Base-by-base conservation (phyloP, 2,329 filamentous ascomycete species). In the Talaromyces sp. region DNA sequence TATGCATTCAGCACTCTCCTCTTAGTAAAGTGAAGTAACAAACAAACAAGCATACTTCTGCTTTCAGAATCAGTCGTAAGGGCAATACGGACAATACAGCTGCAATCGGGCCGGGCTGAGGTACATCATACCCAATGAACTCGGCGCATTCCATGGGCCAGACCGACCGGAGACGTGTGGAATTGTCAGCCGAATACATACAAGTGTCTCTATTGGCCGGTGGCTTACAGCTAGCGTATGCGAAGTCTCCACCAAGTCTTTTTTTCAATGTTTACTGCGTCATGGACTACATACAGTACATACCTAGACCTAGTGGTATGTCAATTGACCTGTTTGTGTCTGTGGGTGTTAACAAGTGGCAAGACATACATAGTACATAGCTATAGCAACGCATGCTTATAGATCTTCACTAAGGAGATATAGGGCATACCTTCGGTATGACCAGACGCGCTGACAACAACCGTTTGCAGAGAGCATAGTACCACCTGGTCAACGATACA, bases 1-100 rank as follows among this genome's bases (percentile, higher is more conserved):
- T 22, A n/a, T 54, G 50, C 50, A 35, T 54, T 7, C 50, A 35
- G 50, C 16, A 5, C 35, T 22, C 6, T 35, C 3, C 4, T n/a
- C 16, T 10, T 7, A 10, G 9, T 7, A 16, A n/a, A 31, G 24
- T 10, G 50, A 13, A 56, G 24, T 22, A 22, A 56, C 14, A 22
- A 49, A 56, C 7, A 56, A 56, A 56, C 31, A 56, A 56, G 52
- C 33, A 56, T 39, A 37, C 31, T 39, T 56, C 52, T 37, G 52
- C 31, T 37, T 54, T 19, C 50, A 56, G 52, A 39, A 3, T 9
- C 24, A 10, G 49, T 19, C 43, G 50, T 35, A 54, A 19, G 3
- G 9, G 5, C 50, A 22, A 19, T 52, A 52, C 49, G 9, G 3
- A 33, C 33, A 52, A 10, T 31, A 52, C 49, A 14, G 47, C 35